A percentile compares a stretch with the other conserved stretches of the same genome.
These are phyloP conservation scores for Aspergillus ustus DNA, from an alignment of 2,329 filamentous ascomycete genomes.

Conservation along the genomic window DNA sequence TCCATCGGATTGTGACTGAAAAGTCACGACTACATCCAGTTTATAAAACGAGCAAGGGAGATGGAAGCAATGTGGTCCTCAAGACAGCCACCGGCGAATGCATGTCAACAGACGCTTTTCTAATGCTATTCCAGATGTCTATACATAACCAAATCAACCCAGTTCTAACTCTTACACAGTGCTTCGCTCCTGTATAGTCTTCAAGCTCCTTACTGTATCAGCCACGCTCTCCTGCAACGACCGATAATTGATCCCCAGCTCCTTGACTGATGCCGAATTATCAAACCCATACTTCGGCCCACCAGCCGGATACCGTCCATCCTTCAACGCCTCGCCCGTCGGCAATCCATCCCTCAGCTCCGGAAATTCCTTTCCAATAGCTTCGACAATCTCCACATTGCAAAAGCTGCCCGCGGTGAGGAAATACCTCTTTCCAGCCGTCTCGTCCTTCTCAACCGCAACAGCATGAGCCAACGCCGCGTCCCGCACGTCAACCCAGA, in stretches of 20 bases:
- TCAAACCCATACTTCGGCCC: slow-evolving; percentile 34
- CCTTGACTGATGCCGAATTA: slow-evolving; percentile 36
- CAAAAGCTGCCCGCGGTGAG: slow-evolving; percentile 41
- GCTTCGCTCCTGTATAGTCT: background rate
- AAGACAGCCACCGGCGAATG: background rate
- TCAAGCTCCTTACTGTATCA: slow-evolving; percentile 33
- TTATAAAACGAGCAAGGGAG: too few species aligned
- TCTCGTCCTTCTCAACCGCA: slow-evolving; percentile 44
- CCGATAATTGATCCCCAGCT: slow-evolving; percentile 38
- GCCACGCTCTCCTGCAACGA: slow-evolving; percentile 33
- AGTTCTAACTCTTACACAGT: background rate
- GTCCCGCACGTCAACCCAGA: slow-evolving; percentile 57
- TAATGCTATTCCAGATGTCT: background rate
- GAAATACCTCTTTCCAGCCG: slow-evolving; percentile 46
- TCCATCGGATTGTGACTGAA: too few species aligned
- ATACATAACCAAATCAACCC: background rate
- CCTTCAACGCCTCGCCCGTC: slow-evolving; percentile 25
- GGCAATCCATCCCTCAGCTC: slow-evolving; percentile 41
- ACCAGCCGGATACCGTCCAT: slow-evolving; percentile 24
- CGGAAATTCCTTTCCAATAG: slow-evolving; percentile 43
- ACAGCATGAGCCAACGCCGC: slow-evolving; percentile 47
- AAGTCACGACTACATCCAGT: too few species aligned
- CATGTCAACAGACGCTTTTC: background rate
- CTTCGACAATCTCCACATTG: slow-evolving; percentile 42
- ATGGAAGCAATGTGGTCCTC: too few species aligned